Conservation (phyloP, 2,329 filamentous ascomycete species). For the Pestalotiopsis sp. region DNA sequence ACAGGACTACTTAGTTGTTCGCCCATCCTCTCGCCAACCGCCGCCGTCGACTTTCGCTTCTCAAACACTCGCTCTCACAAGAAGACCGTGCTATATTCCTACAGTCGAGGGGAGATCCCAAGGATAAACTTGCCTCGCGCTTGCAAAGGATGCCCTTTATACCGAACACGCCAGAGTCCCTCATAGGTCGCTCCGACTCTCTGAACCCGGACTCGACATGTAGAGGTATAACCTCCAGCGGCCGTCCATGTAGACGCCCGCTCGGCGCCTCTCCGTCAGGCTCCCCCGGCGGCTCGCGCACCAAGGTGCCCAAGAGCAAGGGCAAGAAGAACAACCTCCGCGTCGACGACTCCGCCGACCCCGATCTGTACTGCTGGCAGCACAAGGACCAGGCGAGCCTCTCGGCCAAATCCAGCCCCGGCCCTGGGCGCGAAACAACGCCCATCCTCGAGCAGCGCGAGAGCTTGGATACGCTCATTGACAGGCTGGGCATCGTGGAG, state of each 20-base stretch:
- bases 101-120: neutral
- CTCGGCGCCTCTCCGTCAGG: conserved; percentile 52
- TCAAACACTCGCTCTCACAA: neutral
- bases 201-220: conserved; percentile 84
- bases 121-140: neutral
- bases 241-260: conserved; percentile 80
- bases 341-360: conserved; percentile 55
- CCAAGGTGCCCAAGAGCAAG: conserved; percentile 15
- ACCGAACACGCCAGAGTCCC: conserved; percentile 77
- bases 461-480: conserved; percentile 86
- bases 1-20: neutral
- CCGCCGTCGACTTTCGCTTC: neutral
- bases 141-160: conserved; percentile 61
- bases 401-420: conserved; percentile 48
- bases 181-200: conserved; percentile 79
- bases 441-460: conserved; percentile 66
- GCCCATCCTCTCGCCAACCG: neutral
- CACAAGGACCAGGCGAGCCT: conserved; percentile 82
- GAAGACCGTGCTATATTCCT: neutral
- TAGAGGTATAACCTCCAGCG: conserved; percentile 80
- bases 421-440: conserved; percentile 43
- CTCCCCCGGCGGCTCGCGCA: conserved; percentile 29
- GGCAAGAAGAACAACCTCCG: conserved; percentile 32
- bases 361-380: conserved; percentile 87
- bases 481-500: conserved; percentile 75